phyloP scores from a whole-genome alignment of 495 filamentous ascomycete genomes.

The Lasiosphaeris hirsuta region DNA sequence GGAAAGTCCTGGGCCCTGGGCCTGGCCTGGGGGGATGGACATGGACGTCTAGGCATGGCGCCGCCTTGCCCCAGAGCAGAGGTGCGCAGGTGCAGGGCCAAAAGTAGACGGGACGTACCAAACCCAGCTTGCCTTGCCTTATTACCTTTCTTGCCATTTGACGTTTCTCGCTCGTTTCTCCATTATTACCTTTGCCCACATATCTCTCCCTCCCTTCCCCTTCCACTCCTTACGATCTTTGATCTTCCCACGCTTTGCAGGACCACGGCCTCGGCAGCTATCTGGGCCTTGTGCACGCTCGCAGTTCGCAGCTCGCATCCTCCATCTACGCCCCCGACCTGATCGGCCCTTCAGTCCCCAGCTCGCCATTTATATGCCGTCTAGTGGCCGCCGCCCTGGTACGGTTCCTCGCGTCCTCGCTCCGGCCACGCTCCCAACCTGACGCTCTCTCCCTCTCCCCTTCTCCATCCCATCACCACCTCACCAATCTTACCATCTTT shows the following conservation, averaged over 20 bases:
- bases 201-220: conserved; percentile 31
- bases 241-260: conserved; percentile 17
- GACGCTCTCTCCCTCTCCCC: conserved; percentile 3
- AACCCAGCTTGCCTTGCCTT: conserved; percentile 20
- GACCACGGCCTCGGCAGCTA: conserved; percentile 3
- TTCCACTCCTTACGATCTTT: conserved; percentile 20
- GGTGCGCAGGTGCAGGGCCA: neutral
- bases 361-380: conserved; percentile 7
- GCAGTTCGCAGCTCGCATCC: neutral
- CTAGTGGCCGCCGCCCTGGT: conserved; percentile 11
- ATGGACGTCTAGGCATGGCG: neutral
- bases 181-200: conserved; percentile 19
- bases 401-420: conserved; percentile 8
- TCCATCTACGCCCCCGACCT: neutral
- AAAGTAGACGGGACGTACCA: conserved; percentile 19
- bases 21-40: neutral
- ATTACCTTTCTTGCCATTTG: conserved; percentile 23
- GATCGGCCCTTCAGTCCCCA: neutral
- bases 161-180: conserved; percentile 7
- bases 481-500: neutral
- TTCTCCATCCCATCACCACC: conserved; percentile 3
- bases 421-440: conserved; percentile 5
- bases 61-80: neutral
- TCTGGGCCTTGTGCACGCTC: conserved; percentile 1
- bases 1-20: neutral